Evolutionary conservation across 1,284 basidiomycete genomes (phyloP).

Genomic region (Albatrellus sp.): DNA sequence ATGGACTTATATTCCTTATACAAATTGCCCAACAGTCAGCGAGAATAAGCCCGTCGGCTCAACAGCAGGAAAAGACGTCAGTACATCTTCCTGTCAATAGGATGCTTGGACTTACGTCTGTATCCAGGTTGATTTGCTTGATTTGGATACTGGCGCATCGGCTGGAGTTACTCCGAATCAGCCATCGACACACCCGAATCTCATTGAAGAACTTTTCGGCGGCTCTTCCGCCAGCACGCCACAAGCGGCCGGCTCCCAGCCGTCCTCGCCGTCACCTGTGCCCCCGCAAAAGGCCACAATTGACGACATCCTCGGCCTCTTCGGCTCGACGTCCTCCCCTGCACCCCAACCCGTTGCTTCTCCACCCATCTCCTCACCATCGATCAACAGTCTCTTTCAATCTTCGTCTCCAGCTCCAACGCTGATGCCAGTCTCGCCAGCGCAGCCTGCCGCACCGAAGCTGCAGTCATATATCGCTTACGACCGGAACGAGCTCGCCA

Average conservation of each 20-base stretch:
- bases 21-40: constrained; percentile 42
- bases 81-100: constrained; percentile 10
- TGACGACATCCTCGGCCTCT: constrained; percentile 88
- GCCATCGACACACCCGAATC: constrained; percentile 53
- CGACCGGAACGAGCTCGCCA: constrained; percentile 81
- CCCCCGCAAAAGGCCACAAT: constrained; percentile 49
- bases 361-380: constrained; percentile 5
- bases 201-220: constrained; percentile 92
- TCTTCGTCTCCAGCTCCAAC: constrained; percentile 23
- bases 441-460: constrained; percentile 31
- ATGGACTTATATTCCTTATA: not conserved
- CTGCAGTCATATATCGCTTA: constrained; percentile 78
- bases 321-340: constrained; percentile 36
- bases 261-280: constrained; percentile 28
- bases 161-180: constrained; percentile 12
- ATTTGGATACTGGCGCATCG: constrained; percentile 40
- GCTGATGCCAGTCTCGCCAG: constrained; percentile 23
- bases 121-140: constrained; percentile 57
- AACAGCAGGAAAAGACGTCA: constrained; percentile 66
- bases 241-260: constrained; percentile 24
- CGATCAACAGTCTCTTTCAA: constrained; percentile 16
- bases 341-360: constrained; percentile 23
- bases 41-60: constrained; percentile 92
- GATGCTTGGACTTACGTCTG: constrained; percentile 3
- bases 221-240: constrained; percentile 26